These are phyloP conservation scores for Fusarium succisae DNA, from an alignment of 2,329 filamentous ascomycete species.

Conservation along the genomic window DNA sequence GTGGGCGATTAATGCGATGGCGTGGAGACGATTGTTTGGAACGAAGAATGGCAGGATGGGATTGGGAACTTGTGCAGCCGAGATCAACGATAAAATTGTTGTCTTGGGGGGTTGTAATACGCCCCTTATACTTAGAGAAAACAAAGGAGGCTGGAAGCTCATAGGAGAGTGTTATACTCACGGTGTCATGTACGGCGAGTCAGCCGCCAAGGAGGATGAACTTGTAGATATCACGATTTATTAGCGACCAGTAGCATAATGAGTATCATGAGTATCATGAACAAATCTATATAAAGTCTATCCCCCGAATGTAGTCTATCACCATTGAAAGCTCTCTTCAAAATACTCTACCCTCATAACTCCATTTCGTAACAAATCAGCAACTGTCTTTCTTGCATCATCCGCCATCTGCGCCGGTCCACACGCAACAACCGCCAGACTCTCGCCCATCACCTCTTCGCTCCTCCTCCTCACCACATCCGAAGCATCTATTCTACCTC, in stretches of 20 bases:
- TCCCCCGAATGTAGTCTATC: not conserved
- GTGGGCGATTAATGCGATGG: conserved; percentile 9
- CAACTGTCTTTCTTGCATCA: conserved; percentile 51
- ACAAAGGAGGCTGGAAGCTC: not conserved
- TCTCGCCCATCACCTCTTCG: conserved; percentile 31
- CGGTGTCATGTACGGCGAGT: conserved; percentile 6
- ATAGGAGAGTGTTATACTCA: conserved; percentile 2
- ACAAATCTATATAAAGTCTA: not conserved
- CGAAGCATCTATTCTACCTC: conserved; percentile 48
- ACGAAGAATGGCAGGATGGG: conserved; percentile 4
- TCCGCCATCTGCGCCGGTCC: conserved; percentile 58
- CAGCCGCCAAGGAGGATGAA: rapidly evolving
- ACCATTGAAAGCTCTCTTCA: conserved; percentile 57
- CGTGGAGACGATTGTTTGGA: not conserved
- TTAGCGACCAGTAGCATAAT: not conserved
- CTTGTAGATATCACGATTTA: not conserved
- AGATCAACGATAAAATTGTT: not conserved
- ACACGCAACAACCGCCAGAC: conserved; percentile 55
- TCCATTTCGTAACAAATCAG: conserved; percentile 42
- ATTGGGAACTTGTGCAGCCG: not conserved
- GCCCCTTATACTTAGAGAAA: not conserved
- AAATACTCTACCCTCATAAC: conserved; percentile 51
- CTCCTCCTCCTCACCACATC: conserved; percentile 45
- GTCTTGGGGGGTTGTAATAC: not conserved
- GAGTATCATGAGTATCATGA: not conserved